Percentiles rank a stretch among this genome's conserved stretches.
These are phyloP conservation scores for Waltergamsia citrina DNA, from an alignment of 2,329 filamentous ascomycete genomes.

Conservation along the genomic window DNA sequence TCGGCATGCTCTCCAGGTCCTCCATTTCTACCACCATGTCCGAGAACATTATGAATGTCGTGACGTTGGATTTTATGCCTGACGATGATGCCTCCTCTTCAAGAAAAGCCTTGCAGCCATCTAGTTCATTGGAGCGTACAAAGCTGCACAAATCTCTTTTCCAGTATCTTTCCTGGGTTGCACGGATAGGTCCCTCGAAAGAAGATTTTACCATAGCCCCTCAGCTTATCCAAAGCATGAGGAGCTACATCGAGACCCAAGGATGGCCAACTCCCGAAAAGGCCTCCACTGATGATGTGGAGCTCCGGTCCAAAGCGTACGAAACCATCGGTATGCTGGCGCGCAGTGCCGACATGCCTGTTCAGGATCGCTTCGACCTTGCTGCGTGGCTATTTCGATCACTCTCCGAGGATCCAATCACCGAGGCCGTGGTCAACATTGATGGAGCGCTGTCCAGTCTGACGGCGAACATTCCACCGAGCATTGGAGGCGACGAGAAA, in stretches of 20 bases:
- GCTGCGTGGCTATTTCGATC: slow-evolving; percentile 73
- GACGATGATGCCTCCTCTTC: not conserved
- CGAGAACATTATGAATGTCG: slow-evolving; percentile 56
- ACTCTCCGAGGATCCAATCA: slow-evolving; percentile 67
- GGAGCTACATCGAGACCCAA: slow-evolving; percentile 66
- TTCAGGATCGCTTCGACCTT: slow-evolving; percentile 45
- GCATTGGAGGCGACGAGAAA: slow-evolving; percentile 14
- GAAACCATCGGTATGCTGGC: slow-evolving; percentile 78
- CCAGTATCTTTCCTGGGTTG: slow-evolving; percentile 78
- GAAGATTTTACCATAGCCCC: slow-evolving; percentile 58
- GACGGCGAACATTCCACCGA: slow-evolving; percentile 31
- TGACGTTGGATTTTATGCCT: slow-evolving; percentile 50
- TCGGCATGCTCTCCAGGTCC: slow-evolving; percentile 70
- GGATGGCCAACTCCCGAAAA: slow-evolving; percentile 69
- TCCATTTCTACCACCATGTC: slow-evolving; percentile 61
- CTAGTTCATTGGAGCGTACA: slow-evolving; percentile 60
- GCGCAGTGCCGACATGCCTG: slow-evolving; percentile 51
- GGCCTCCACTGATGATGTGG: slow-evolving; percentile 47
- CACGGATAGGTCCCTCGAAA: slow-evolving; percentile 55
- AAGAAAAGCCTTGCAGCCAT: slow-evolving; percentile 17
- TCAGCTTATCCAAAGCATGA: slow-evolving; percentile 58
- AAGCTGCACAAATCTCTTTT: slow-evolving; percentile 80
- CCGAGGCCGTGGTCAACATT: slow-evolving; percentile 74
- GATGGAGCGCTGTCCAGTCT: slow-evolving; percentile 81
- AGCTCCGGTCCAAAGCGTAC: slow-evolving; percentile 72